phyloP scores from a whole-genome alignment of 2,329 filamentous ascomycete genomes.

The Diaporthe batatas region DNA sequence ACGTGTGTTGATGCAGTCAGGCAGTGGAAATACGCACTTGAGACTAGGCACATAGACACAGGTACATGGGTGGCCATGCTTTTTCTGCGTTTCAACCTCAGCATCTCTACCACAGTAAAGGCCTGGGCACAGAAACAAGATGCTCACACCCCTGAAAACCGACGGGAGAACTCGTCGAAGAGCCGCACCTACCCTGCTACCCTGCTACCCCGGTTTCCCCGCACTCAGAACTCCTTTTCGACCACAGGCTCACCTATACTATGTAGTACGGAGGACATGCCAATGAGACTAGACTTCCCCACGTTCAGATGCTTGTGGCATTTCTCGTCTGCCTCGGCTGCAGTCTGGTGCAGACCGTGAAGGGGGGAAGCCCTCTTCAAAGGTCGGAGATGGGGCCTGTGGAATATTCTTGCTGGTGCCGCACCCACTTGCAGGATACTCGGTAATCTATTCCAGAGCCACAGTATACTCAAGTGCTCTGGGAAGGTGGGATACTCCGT shows the following conservation, averaged over 20 bases:
- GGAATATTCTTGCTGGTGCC: not conserved
- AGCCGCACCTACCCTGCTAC: too few relatives aligned
- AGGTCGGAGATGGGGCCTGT: not conserved
- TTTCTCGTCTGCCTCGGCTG: conserved; percentile 27
- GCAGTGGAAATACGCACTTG: too few relatives aligned
- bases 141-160: not conserved
- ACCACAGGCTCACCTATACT: not conserved
- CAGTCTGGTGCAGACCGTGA: not conserved
- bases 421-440: not conserved
- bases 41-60: too few relatives aligned
- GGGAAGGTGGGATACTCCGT: too few relatives aligned
- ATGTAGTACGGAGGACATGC: not conserved
- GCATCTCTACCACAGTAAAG: too few relatives aligned
- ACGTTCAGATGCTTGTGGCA: conserved; percentile 18
- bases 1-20: conserved; percentile 1
- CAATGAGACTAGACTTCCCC: conserved; percentile 7
- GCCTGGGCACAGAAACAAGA: too few relatives aligned
- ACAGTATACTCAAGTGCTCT: not conserved
- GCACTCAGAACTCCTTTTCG: conserved; percentile 7
- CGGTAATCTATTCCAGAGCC: not conserved
- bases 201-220: conserved; percentile 9
- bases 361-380: not conserved
- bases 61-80: not conserved
- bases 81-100: conserved; percentile 16
- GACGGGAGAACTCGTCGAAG: not conserved